Conservation (phyloP, 108 stramenopile species). For the Cylindrotheca closterium region DNA sequence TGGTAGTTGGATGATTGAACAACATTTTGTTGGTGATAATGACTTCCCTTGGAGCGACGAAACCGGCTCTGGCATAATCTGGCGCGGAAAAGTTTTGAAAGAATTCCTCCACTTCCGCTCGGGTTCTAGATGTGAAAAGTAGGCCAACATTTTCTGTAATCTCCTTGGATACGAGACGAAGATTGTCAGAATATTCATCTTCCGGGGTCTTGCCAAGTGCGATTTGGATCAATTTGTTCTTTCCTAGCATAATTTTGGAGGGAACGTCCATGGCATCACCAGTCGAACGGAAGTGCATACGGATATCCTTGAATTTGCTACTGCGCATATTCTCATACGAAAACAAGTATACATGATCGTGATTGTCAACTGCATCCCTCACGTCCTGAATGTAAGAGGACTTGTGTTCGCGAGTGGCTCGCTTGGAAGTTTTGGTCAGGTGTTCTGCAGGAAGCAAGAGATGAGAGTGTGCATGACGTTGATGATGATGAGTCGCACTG, state of each 20-base stretch:
- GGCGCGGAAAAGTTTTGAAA: slow-evolving; percentile 78
- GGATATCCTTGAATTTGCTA: slow-evolving; percentile 92
- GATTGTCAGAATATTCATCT: slow-evolving; percentile 94
- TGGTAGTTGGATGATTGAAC: slow-evolving; percentile 80
- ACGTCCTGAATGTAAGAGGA: slow-evolving; percentile 79
- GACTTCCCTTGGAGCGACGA: slow-evolving; percentile 67
- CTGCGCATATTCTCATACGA: slow-evolving; percentile 94
- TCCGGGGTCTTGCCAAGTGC: slow-evolving; percentile 86
- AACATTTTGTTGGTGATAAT: slow-evolving; percentile 70
- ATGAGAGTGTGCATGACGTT: neutral
- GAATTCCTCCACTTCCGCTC: slow-evolving; percentile 79
- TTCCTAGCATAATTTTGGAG: slow-evolving; percentile 94
- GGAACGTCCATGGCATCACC: slow-evolving; percentile 19
- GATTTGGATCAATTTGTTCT: slow-evolving; percentile 94
- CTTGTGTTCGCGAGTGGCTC: slow-evolving; percentile 91
- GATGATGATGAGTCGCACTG: neutral
- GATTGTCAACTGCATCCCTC: slow-evolving; percentile 82
- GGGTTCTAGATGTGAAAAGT: slow-evolving; percentile 75
- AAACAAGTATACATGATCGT: slow-evolving; percentile 88
- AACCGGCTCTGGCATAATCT: slow-evolving; percentile 91
- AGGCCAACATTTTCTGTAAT: slow-evolving; percentile 88
- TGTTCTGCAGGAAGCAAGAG: slow-evolving; percentile 52
- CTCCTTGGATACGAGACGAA: slow-evolving; percentile 79
- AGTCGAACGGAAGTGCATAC: slow-evolving; percentile 73
- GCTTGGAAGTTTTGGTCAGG: slow-evolving; percentile 91